phyloP scores from a whole-genome alignment of 306 rosid genomes.

The Casuarina cunninghamiana region DNA sequence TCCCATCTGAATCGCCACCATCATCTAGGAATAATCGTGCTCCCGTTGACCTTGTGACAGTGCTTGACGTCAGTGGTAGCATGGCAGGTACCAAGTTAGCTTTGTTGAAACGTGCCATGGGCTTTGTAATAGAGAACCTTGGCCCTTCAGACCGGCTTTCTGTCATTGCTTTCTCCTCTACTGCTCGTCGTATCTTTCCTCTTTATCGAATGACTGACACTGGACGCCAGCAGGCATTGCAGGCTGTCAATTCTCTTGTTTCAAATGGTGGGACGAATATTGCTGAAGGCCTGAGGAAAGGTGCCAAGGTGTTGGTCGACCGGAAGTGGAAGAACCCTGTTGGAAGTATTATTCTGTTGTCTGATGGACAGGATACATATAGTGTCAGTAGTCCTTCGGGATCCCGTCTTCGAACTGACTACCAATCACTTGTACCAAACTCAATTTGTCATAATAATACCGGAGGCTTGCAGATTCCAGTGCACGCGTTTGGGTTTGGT shows the following conservation, averaged over 20 bases:
- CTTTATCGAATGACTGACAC: constrained; percentile 75
- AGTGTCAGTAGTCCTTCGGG: constrained; percentile 35
- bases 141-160: constrained; percentile 86
- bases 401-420: constrained; percentile 32
- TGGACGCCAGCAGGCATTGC: constrained; percentile 78
- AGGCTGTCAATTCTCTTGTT: constrained; percentile 64
- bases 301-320: constrained; percentile 79
- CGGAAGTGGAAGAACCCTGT: constrained; percentile 87
- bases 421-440: constrained; percentile 65
- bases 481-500: constrained; percentile 92
- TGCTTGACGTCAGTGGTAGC: constrained; percentile 97
- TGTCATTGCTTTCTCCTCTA: constrained; percentile 77
- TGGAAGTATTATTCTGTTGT: constrained; percentile 75
- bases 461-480: constrained; percentile 68
- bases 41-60: constrained; percentile 86
- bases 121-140: constrained; percentile 86
- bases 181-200: constrained; percentile 82
- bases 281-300: constrained; percentile 79
- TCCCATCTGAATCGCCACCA: constrained; percentile 21
- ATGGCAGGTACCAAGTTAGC: constrained; percentile 94
- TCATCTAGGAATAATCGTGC: constrained; percentile 51
- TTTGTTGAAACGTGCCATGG: constrained; percentile 86
- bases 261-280: constrained; percentile 86
- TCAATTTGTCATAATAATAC: constrained; percentile 48
- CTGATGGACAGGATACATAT: constrained; percentile 94